Evolutionary conservation across 768 basidiomycete species (phyloP), one percentile per base, ranked within the genome.

Genomic region (Russula olivacea): DNA sequence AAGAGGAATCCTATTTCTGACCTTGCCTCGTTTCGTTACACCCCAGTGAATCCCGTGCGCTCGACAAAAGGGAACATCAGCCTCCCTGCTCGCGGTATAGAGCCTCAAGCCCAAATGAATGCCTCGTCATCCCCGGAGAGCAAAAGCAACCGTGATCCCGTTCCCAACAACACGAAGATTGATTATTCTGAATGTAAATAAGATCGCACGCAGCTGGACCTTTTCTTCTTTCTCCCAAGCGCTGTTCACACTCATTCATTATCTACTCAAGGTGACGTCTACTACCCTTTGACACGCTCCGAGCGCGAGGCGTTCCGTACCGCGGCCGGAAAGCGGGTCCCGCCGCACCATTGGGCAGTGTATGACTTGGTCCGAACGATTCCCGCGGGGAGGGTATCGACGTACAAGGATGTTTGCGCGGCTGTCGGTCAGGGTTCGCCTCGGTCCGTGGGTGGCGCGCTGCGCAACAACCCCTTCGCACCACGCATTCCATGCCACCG

Each of bases 401-500:
- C 68, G 2, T 68, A 68, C 54, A 68, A 68, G 19, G 60, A 61
- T 10, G 74, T 87, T 21, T 79, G 79, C 38, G 63, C 68, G 1
- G 78, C 78, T 8, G 72, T 84, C 3, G 82, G 83, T 1, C 59
- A 66, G 32, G 85, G 85, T 12, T 86, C 85, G 6, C 82, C 86
- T 34, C 83, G 85, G 19, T 85, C 86, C 83, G 86, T 86, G n/a
- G 88, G 87, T 21, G 77, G 74, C 36, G 87, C 86, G 0, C 72
- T 89, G 30, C 76, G 83, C 47, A 78, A 76, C 55, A 88, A 89
- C 67, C 86, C 87, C 0, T 89, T 88, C 71, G 79, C 80, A 4
- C 87, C 87, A 0, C 79, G 76, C 61, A 77, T 89, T 5, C 88
- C 87, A 0, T 89, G 88, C 63, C 88, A 89, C 68, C 81, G 87